Conservation (phyloP, 331 rosid species). For the Pyracantha coccinea region DNA sequence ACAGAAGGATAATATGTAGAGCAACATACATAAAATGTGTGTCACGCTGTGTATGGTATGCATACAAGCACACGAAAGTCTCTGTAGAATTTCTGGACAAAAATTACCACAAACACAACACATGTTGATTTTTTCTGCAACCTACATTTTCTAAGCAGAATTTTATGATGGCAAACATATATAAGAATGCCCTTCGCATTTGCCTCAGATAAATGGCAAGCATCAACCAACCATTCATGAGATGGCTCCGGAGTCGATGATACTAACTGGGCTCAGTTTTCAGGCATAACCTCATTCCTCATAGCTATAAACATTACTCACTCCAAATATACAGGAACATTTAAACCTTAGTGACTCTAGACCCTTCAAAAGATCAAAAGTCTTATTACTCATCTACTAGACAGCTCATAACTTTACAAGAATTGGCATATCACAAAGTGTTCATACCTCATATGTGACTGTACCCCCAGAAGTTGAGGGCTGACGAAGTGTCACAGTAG, state of each 20-base stretch:
- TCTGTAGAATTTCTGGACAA: background rate
- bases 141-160: background rate
- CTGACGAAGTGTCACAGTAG: constrained; percentile 87
- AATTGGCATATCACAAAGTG: constrained; percentile 4
- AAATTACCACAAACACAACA: background rate
- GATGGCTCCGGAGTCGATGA: background rate
- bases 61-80: background rate
- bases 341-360: background rate
- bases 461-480: constrained; percentile 88
- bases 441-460: constrained; percentile 77
- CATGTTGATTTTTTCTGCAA: background rate
- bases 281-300: background rate
- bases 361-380: background rate
- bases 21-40: background rate
- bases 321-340: background rate
- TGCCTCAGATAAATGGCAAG: background rate
- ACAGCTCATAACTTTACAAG: background rate
- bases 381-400: background rate
- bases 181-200: background rate
- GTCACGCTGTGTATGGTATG: background rate
- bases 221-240: background rate
- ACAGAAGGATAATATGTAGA: background rate
- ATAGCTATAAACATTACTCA: background rate
- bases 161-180: background rate
- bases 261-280: background rate